phyloP scores from a whole-genome alignment of 768 basidiomycete species.

The Erythrobasidium yunnanense region DNA sequence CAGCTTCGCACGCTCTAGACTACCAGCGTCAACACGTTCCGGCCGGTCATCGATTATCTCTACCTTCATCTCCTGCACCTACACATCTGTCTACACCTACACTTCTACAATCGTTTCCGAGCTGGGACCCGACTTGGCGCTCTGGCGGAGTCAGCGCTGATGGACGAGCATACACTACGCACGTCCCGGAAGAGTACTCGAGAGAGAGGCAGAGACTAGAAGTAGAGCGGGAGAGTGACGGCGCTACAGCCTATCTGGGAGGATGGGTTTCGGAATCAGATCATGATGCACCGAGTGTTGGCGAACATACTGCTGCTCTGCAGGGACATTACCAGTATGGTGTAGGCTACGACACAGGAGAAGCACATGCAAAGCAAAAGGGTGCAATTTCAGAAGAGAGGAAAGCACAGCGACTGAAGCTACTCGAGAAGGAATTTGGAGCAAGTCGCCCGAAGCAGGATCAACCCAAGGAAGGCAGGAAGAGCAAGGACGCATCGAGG shows the following conservation, averaged over 20 bases:
- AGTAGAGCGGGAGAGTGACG: background rate
- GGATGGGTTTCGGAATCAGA: conserved; percentile 2
- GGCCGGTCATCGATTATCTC: background rate
- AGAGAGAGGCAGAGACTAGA: background rate
- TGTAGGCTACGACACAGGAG: conserved; percentile 4
- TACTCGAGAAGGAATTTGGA: conserved; percentile 22
- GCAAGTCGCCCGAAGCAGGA: background rate
- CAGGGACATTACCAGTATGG: conserved; percentile 3
- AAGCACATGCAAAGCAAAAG: conserved; percentile 7
- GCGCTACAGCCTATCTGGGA: background rate
- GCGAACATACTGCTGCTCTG: background rate
- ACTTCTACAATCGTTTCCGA: background rate
- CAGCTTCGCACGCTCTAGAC: background rate
- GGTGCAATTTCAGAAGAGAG: background rate
- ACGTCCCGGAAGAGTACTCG: background rate
- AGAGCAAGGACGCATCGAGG: background rate
- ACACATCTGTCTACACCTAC: background rate
- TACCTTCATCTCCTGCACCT: conserved; percentile 9
- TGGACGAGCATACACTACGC: background rate
- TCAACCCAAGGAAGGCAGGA: background rate
- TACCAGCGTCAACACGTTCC: conserved; percentile 6
- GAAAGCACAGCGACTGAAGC: background rate
- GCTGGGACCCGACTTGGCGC: conserved; percentile 4
- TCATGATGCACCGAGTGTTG: background rate
- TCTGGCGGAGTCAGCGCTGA: background rate